Base-by-base conservation (phyloP, 352 stramenopile genomes). In the Albugo laibachii region DNA sequence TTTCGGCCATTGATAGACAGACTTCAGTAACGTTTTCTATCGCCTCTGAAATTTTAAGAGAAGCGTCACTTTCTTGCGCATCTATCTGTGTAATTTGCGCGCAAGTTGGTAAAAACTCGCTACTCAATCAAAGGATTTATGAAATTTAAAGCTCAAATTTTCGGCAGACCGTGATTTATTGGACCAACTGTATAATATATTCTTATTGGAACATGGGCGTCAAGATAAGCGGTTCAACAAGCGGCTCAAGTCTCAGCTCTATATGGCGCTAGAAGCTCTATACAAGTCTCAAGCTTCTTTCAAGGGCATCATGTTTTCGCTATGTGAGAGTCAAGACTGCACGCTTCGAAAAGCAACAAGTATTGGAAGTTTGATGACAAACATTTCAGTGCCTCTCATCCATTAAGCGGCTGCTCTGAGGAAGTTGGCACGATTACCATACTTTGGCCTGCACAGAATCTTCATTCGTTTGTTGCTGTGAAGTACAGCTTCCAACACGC, bases 201-300 rank as follows among this genome's bases (percentile, higher is more conserved):
- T 99, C 34, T 62, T 99, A 49, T 66, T 99, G 16, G 93, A 96
- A 71, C 87, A 92, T 58, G 62, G 97, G 80, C 54, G 94, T 18
- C 88, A 97, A 52, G 95, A 99, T 65, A 98, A 99, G 58, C 71
- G 85, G 47, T 63, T 81, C 34, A 96, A 98, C 73, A 97, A 98
- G 55, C 67, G 96, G 31, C 73, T 99, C 35, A 99, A 99, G 68
- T 99, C 98, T 65, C 95, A 99, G 63, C 79, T 99, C 50, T 99
- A 98, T 74, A 95, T 96, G 75, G 80, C 93, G 31, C 66, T 99
- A 24, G 98, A 98, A 64, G 84, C 85, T 43, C 70, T 99, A 35
- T 99, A 98, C 79, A 99, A 99, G 65, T 95, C 96, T 12, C 92
- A 96, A 42, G 95, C 96, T 18, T 99, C 98, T 56, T 99, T 98